Conservation (phyloP, 371 early-diverging fungal species). For the Lichtheimia ramosa region DNA sequence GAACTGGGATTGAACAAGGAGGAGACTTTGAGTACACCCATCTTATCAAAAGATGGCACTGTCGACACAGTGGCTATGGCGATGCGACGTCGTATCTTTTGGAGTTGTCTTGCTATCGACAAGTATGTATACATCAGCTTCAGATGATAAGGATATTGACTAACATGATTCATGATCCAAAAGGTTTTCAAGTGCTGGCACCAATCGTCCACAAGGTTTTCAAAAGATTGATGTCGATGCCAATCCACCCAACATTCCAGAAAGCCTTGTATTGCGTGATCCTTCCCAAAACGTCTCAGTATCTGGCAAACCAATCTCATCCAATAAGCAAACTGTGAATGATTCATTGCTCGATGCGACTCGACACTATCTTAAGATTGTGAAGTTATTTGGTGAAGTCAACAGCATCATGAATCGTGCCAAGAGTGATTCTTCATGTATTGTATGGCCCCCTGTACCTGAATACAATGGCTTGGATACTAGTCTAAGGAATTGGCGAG, state of each 20-base stretch:
- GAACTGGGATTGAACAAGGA: slow-evolving; percentile 62
- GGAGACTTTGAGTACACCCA: slow-evolving; percentile 35
- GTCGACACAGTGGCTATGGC: slow-evolving; percentile 55
- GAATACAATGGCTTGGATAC: slow-evolving; percentile 46
- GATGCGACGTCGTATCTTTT: slow-evolving; percentile 57
- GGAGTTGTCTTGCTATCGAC: slow-evolving; percentile 57
- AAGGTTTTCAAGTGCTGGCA: slow-evolving; percentile 49
- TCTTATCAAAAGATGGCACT: slow-evolving; percentile 27
- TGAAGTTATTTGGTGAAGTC: slow-evolving; percentile 52
- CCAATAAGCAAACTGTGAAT: slow-evolving; percentile 18
- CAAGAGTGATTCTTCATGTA: slow-evolving; percentile 26
- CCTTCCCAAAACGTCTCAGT: slow-evolving; percentile 28
- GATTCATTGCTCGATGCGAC: slow-evolving; percentile 37
- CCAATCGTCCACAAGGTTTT: slow-evolving; percentile 58
- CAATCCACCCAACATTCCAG: slow-evolving; percentile 45
- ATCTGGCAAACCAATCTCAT: slow-evolving; percentile 17
- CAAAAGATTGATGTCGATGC: slow-evolving; percentile 58
- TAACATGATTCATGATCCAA: not conserved
- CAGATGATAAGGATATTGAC: too few relatives aligned
- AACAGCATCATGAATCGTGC: slow-evolving; percentile 51
- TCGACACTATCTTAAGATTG: slow-evolving; percentile 24
- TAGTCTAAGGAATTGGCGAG: slow-evolving; percentile 33
- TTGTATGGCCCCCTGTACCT: slow-evolving; percentile 52
- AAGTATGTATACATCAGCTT: slow-evolving; percentile 23
- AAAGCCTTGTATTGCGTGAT: slow-evolving; percentile 43